Evolutionary conservation across 495 filamentous ascomycete genomes (phyloP), one percentile per base, ranked within the genome.

Genomic region (Trichoderma gamsii): DNA sequence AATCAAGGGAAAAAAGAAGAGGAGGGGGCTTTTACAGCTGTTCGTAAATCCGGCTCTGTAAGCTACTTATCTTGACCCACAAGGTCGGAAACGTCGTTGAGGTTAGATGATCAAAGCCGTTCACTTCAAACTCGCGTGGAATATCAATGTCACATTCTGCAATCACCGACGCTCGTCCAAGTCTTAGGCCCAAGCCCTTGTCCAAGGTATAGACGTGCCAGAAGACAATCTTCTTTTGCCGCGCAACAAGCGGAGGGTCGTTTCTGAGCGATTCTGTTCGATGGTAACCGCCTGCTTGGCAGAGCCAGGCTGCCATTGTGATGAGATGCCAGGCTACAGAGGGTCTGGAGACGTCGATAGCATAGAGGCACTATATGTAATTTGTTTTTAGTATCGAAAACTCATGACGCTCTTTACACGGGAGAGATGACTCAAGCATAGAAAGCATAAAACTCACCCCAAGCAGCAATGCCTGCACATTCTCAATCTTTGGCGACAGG

Each of bases 141-240:
- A 88, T 72, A 0, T 84, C 83, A 70, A 90, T 87, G 68, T 91
- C 89, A 73, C 83, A 88, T 72, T 89, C 86, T 35, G 87, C 86
- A 38, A 90, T 81, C 5, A 80, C 76, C 0, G 86, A 83, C 0
- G 87, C 83, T 6, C 87, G 85, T 1, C 89, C 88, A 15, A 89
- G 76, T 7, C 88, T 84, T n/a, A 91, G 76, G 0, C 88, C 84
- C 27, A 91, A 75, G 15, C 80, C 80, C 69, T 85, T 87, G 69
- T 89, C 82, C 9, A 88, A 73, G 35, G 83, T 81, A 70, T 90
- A 90, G 4, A 83, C 75, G 21, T 85, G 81, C 88, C 88, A 91
- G 72, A 91, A 91, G 12, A 88, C 69, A 2, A 79, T 67, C 0
- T 76, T 74, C 64, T 80, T 80, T 41, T 79, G 68, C 9, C 80